Evolutionary conservation across 106 monocot species (phyloP).

Genomic region (Ottelia alismoides): DNA sequence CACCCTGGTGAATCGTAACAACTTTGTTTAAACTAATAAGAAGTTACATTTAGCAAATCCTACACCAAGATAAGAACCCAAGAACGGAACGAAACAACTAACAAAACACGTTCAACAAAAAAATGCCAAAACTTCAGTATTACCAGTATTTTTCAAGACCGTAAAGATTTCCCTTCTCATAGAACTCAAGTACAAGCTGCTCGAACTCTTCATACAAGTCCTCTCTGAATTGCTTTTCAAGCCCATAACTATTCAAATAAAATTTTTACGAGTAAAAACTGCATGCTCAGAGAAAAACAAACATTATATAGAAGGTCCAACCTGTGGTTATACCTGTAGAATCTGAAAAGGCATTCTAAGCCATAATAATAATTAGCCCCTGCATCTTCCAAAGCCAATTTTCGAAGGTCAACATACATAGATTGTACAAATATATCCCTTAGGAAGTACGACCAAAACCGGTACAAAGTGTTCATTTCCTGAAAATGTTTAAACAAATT

Average conservation of each 20-base stretch:
- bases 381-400: slow-evolving; percentile 84
- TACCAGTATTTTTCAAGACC: slow-evolving; percentile 99
- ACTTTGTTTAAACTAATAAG: background rate
- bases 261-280: no score
- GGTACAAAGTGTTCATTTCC: slow-evolving; percentile 95
- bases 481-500: no score
- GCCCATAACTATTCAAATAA: slow-evolving; percentile 98
- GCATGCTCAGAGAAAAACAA: slow-evolving; percentile 2
- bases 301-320: background rate
- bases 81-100: background rate
- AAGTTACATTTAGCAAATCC: background rate
- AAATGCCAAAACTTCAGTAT: background rate
- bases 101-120: background rate
- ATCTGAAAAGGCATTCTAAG: slow-evolving; percentile 95
- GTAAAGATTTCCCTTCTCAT: slow-evolving; percentile 83
- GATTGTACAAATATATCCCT: slow-evolving; percentile 48
- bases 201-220: slow-evolving; percentile 89
- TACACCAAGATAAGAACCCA: background rate
- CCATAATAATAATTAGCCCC: slow-evolving; percentile 83
- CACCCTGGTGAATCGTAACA: background rate
- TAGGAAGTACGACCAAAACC: slow-evolving; percentile 94
- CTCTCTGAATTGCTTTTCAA: slow-evolving; percentile 74
- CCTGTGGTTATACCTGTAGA: slow-evolving; percentile 52
- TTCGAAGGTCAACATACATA: slow-evolving; percentile 82
- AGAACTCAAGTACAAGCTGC: slow-evolving; percentile 71